Evolutionary conservation across 2,329 filamentous ascomycete species (phyloP), one percentile per base, ranked within the genome.

Genomic region (Penicillium sp.): DNA sequence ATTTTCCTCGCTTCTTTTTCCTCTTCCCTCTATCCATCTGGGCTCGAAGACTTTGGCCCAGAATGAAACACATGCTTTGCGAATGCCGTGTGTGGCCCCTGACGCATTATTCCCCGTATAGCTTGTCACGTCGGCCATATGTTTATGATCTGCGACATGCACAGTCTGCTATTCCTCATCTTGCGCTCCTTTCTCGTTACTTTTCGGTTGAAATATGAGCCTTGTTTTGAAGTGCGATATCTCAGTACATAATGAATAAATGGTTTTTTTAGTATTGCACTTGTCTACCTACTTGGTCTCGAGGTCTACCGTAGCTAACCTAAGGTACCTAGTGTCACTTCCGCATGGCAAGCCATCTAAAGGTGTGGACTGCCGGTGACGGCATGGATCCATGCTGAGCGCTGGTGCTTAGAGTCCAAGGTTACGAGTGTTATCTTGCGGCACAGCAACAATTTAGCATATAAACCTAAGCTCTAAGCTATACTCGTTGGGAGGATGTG

Each of bases 41-140:
- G 37, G 11, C 29, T 42, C 16, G n/a, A 43, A 31, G 39, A 37
- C 37, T 46, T 39, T 28, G 45, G 45, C 41, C 38, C 36, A 10
- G 13, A 48, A 22, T 36, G 37, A 37, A 39, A 37, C 38, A 36
- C 42, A 35, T 49, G 54, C 49, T 39, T 41, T 30, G 18, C 41
- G 38, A 42, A 52, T 51, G 41, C 27, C 37, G 57, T 59, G 52
- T 50, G 55, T 55, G 46, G 44, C 48, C 49, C 46, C 40, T 40
- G 41, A 55, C 46, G 53, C 57, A 57, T 60, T 65, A 66, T 68
- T 66, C 63, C 65, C 64, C 64, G 65, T 56, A 66, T 60, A 67
- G 64, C 67, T 64, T 57, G 50, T 55, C 54, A 64, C 54, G 55
- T 65, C 51, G 56, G 50, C 59, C 54, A 53, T 49, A 55, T 56